These are phyloP conservation scores for Kluyveromyces sp. DNA, from an alignment of 1,139 yeast species.

Conservation along the genomic window DNA sequence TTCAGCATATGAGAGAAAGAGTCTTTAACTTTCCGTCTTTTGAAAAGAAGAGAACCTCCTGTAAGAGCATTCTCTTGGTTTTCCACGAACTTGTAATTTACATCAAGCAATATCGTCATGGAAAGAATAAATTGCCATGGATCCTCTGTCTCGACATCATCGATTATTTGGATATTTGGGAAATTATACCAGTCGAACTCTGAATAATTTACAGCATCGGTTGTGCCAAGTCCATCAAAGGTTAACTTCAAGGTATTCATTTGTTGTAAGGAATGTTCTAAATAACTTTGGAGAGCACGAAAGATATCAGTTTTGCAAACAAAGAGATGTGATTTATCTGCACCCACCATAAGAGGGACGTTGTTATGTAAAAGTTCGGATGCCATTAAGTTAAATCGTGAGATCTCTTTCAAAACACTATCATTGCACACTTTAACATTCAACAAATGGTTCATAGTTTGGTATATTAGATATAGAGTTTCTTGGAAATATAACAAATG, in stretches of 20 bases:
- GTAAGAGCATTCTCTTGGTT: background rate
- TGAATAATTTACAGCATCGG: background rate
- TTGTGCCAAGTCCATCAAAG: background rate
- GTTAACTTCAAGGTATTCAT: background rate
- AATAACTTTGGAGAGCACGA: slow-evolving; percentile 13
- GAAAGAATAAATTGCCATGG: background rate
- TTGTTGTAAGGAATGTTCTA: slow-evolving; percentile 10
- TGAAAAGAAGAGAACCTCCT: slow-evolving; percentile 12
- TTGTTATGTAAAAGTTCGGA: slow-evolving; percentile 17
- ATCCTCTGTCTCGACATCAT: background rate
- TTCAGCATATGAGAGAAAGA: slow-evolving; percentile 11
- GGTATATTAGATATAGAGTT: slow-evolving; percentile 12
- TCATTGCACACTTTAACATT: slow-evolving; percentile 14
- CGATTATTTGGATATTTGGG: background rate
- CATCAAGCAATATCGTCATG: slow-evolving; percentile 13
- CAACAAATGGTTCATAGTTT: slow-evolving; percentile 15
- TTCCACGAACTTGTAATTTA: slow-evolving; percentile 12
- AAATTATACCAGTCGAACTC: background rate
- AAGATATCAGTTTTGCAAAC: slow-evolving; percentile 1
- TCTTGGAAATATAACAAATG: slow-evolving; percentile 14
- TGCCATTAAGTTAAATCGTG: slow-evolving; percentile 16
- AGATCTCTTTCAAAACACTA: slow-evolving; percentile 15
- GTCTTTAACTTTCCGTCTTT: slow-evolving; percentile 15
- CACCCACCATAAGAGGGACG: slow-evolving; percentile 16
- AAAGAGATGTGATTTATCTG: slow-evolving; percentile 4